These are phyloP conservation scores for Penicillium cataractarum DNA, from an alignment of 495 filamentous ascomycete genomes.

Conservation along the genomic window DNA sequence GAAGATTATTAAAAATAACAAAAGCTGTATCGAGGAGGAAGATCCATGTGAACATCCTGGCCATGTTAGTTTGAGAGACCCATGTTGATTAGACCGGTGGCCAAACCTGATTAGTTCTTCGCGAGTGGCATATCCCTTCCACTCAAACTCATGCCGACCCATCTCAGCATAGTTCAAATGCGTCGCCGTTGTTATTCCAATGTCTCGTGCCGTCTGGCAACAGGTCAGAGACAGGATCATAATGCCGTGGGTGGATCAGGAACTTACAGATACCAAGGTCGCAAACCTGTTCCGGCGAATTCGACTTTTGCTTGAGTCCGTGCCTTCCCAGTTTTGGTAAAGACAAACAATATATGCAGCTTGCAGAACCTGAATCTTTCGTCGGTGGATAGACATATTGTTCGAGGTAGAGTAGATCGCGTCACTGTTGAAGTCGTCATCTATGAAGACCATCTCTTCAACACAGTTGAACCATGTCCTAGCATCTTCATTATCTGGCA, in stretches of 20 bases:
- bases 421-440: conserved; percentile 32
- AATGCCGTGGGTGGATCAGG: background rate
- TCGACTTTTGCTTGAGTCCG: conserved; percentile 26
- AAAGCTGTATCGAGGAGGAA: conserved; percentile 36
- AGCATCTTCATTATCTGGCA: conserved; percentile 27
- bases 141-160: conserved; percentile 27
- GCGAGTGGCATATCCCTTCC: conserved; percentile 26
- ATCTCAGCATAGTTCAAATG: conserved; percentile 21
- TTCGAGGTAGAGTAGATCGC: conserved; percentile 6
- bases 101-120: conserved; percentile 30
- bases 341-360: conserved; percentile 35
- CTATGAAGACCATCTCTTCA: conserved; percentile 29
- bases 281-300: conserved; percentile 27
- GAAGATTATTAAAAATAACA: conserved; percentile 34
- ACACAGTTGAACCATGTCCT: conserved; percentile 30
- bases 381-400: conserved; percentile 9
- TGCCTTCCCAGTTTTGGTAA: conserved; percentile 34
- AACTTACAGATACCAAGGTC: conserved; percentile 28
- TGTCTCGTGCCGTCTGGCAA: conserved; percentile 26
- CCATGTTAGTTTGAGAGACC: background rate
- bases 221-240: background rate
- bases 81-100: no score
- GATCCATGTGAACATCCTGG: conserved; percentile 26
- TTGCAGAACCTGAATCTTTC: conserved; percentile 27
- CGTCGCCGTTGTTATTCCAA: conserved; percentile 24